phyloP scores from a whole-genome alignment of 495 filamentous ascomycete species.

The Emericellopsis terricola region DNA sequence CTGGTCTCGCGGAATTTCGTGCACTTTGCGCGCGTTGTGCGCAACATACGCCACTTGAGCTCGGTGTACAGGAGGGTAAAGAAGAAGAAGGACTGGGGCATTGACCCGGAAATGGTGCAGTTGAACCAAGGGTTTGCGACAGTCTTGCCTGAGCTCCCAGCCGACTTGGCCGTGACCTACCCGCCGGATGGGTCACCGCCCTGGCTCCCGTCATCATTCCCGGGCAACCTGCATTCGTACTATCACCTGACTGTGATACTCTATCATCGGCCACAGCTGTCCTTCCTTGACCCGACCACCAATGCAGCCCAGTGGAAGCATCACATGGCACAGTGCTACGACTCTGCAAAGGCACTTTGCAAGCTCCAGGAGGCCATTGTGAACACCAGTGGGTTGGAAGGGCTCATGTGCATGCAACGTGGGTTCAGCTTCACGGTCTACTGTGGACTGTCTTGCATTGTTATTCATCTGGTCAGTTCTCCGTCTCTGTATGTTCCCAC shows the following conservation, averaged over 20 bases:
- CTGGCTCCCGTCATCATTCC: constrained; percentile 75
- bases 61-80: constrained; percentile 60
- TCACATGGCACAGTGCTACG: constrained; percentile 74
- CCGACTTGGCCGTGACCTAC: constrained; percentile 63
- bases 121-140: constrained; percentile 53
- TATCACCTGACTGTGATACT: constrained; percentile 78
- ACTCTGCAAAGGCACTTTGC: constrained; percentile 75
- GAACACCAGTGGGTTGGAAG: constrained; percentile 56
- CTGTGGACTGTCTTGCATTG: constrained; percentile 76
- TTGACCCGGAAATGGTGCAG: constrained; percentile 67
- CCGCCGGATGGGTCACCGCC: constrained; percentile 64
- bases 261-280: constrained; percentile 74
- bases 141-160: constrained; percentile 64
- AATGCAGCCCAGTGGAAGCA: constrained; percentile 67
- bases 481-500: neutral
- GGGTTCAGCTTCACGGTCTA: constrained; percentile 96
- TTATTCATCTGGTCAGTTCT: constrained; percentile 73
- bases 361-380: constrained; percentile 79
- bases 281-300: constrained; percentile 53
- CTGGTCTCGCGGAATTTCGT: constrained; percentile 66
- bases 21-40: constrained; percentile 58
- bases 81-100: constrained; percentile 74
- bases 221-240: constrained; percentile 86
- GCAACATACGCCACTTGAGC: constrained; percentile 61
- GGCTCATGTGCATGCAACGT: constrained; percentile 81